These are phyloP conservation scores for Lachnellula hyalina DNA, from an alignment of 2,329 filamentous ascomycete genomes.

Conservation along the genomic window DNA sequence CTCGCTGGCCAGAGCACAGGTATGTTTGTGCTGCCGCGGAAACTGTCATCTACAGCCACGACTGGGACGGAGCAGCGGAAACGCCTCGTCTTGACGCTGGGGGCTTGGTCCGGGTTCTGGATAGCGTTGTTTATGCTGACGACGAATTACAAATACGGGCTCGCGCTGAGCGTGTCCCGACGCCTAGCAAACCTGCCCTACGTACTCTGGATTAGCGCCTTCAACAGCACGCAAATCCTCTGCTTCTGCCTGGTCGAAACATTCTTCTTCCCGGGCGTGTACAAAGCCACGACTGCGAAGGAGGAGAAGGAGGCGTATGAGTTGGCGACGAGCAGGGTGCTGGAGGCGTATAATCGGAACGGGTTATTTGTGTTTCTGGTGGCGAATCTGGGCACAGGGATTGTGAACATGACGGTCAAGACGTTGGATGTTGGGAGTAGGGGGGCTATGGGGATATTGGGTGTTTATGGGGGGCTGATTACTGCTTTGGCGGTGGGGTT, in stretches of 20 bases:
- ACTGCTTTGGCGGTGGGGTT: conserved; percentile 63
- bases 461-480: conserved; percentile 64
- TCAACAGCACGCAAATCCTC: conserved; percentile 79
- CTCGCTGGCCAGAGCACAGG: conserved; percentile 82
- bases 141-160: conserved; percentile 64
- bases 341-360: conserved; percentile 83
- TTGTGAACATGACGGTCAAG: conserved; percentile 80
- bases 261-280: conserved; percentile 67
- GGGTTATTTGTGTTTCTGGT: conserved; percentile 79
- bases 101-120: conserved; percentile 64
- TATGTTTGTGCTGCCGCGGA: conserved; percentile 67
- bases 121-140: conserved; percentile 61
- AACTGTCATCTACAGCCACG: conserved; percentile 38
- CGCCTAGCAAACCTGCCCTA: conserved; percentile 92
- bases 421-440: conserved; percentile 67
- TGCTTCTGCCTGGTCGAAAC: conserved; percentile 75
- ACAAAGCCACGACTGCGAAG: conserved; percentile 44
- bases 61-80: conserved; percentile 45
- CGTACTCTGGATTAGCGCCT: conserved; percentile 85
- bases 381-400: conserved; percentile 83
- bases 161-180: conserved; percentile 74
- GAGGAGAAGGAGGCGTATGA: conserved; percentile 60
- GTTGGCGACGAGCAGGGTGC: conserved; percentile 71
- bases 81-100: conserved; percentile 58
- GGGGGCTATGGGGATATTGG: conserved; percentile 66